Base-by-base conservation (phyloP, 1,284 basidiomycete genomes). In the Irpex rosettiformis region DNA sequence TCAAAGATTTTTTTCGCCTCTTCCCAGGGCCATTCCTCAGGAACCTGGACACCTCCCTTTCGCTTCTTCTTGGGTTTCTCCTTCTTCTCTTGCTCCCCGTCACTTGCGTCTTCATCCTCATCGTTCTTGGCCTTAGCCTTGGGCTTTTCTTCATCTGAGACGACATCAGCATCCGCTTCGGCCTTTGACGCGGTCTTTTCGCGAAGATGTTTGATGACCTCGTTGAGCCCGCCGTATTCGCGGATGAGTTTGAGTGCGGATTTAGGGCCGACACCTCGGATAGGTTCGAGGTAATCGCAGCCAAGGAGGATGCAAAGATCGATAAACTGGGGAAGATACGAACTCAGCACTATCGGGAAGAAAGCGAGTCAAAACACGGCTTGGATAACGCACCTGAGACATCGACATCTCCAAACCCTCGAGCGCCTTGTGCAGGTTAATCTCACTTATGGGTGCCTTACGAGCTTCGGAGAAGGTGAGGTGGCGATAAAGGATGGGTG, bases 401-500 rank as follows among this genome's bases (percentile, higher is more conserved):
- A 98, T 98, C 37, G 82, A 77, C 93, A 99, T 94, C 4, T 89
- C 84, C 0, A 99, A 80, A 0, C 96, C 97, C 59, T 95, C 85
- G 1, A 99, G 79, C 0, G 90, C 95, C 56, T 85, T 85, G 60
- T 89, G 74, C 2, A 99, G 86, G 64, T 85, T 85, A 61, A 99
- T 94, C 70, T 98, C 94, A 64, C 88, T 91, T 65, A 99, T 98
- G n/a, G 97, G 96, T 66, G 93, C 87, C 72, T 98, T 99, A 73
- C 97, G 96, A 25, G 95, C 95, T 72, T 99, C 97, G n/a, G 93
- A 96, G 73, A 98, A 98, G 5, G 97, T 99, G 55, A 99, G 84
- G 74, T 98, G 96, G 52, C 96, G 93, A 64, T 93, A 89, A 7
- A 99, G 81, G 55, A 97, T 89, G 0, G 96, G 96, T 0, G 96